These are phyloP conservation scores for Dicorynia guianensis DNA, from an alignment of 306 rosid species.

Conservation along the genomic window DNA sequence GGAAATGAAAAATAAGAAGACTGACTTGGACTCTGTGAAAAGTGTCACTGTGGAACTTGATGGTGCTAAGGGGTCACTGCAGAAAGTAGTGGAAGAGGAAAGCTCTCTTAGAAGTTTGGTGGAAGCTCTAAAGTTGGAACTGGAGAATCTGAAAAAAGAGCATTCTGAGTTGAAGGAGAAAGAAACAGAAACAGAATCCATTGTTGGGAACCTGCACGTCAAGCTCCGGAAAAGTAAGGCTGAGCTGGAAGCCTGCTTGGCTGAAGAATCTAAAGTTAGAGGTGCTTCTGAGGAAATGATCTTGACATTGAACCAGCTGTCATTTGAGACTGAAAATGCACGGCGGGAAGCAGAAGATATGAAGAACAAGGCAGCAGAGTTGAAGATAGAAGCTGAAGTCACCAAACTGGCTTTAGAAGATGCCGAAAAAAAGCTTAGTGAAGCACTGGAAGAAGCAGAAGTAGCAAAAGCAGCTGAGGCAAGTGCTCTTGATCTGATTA, in stretches of 20 bases:
- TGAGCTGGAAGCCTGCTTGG: constrained; percentile 64
- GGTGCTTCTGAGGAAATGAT: constrained; percentile 68
- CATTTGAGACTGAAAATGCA: constrained; percentile 57
- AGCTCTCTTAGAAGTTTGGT: constrained; percentile 56
- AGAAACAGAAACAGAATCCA: constrained; percentile 74
- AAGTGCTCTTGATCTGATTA: constrained; percentile 81
- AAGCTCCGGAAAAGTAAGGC: constrained; percentile 61
- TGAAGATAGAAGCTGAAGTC: constrained; percentile 71
- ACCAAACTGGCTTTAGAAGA: constrained; percentile 69
- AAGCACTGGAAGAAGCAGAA: constrained; percentile 84
- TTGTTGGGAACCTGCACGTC: constrained; percentile 60
- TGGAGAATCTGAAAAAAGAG: constrained; percentile 65
- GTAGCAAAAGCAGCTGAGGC: constrained; percentile 83
- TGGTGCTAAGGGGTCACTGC: constrained; percentile 70
- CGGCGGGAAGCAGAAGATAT: constrained; percentile 59
- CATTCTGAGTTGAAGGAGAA: constrained; percentile 66
- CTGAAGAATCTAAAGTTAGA: constrained; percentile 66
- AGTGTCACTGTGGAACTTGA: constrained; percentile 66
- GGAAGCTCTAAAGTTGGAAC: constrained; percentile 62
- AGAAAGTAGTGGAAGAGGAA: constrained; percentile 72
- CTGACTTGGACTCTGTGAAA: constrained; percentile 62
- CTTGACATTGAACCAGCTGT: constrained; percentile 57
- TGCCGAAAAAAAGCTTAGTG: constrained; percentile 74
- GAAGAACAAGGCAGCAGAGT: constrained; percentile 59
- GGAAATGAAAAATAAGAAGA: constrained; percentile 63